These are phyloP conservation scores for Suaeda aralocaspica DNA, from an alignment of 148 eudicot genomes.

Conservation along the genomic window DNA sequence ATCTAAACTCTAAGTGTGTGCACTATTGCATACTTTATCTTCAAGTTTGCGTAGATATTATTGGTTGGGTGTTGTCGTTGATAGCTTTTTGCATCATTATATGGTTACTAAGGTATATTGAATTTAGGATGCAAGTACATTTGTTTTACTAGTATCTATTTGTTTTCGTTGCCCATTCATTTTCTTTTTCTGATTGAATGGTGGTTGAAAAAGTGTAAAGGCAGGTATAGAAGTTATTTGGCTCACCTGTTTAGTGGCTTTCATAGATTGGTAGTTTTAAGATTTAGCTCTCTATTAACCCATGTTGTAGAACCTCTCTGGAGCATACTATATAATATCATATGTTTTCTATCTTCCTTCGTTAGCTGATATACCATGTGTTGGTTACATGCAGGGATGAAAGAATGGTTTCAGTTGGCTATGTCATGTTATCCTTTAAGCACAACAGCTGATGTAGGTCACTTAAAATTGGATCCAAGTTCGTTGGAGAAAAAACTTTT, in stretches of 20 bases:
- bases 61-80: background rate
- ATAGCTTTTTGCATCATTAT: background rate
- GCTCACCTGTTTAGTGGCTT: background rate
- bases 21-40: background rate
- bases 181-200: background rate
- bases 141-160: background rate
- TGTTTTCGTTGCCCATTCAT: background rate
- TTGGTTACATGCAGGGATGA: slow-evolving; percentile 54
- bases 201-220: background rate
- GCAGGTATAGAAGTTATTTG: background rate
- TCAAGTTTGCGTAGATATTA: background rate
- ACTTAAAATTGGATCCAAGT: slow-evolving; percentile 38
- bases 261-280: background rate
- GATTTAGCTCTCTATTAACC: background rate
- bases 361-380: background rate
- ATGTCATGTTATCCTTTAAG: slow-evolving; percentile 77
- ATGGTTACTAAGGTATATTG: background rate
- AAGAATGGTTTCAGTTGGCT: slow-evolving; percentile 75
- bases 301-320: background rate
- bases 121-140: background rate
- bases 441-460: slow-evolving; percentile 27
- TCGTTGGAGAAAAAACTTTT: slow-evolving; percentile 48
- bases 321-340: background rate
- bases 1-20: background rate
- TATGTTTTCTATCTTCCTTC: background rate